Evolutionary conservation across 331 rosid genomes (phyloP), one percentile per base, ranked within the genome.

Genomic region (Malus hybrid): DNA sequence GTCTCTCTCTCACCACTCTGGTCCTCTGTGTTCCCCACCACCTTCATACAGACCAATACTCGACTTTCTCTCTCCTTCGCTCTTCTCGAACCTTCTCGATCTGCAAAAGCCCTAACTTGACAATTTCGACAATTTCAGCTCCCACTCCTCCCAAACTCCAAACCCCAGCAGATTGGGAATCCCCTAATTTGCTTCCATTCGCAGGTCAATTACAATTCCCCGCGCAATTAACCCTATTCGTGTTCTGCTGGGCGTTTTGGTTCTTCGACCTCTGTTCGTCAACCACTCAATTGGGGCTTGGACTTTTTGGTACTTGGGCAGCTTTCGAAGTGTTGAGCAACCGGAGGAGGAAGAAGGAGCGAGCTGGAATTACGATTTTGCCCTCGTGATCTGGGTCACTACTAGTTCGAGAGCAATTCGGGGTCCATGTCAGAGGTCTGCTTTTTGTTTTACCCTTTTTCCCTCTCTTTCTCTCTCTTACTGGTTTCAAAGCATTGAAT

Each of bases 351-450:
- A 59, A 28, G 66, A 10, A 50, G 76, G 73, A 57, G 50, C 56
- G 75, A 66, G 74, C 50, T 55, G 48, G 13, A 73, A 65, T 59
- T 73, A 73, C 79, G 48, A 22, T 44, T 48, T 60, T 73, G 75
- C 27, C 71, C 70, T 64, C 71, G 59, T 80, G 83, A 33, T 79
- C 83, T 59, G 75, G 60, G 19, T 13, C 22, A 13, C 46, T 60
- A 46, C 56, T 50, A 46, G 10, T 9, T 44, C 70, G 34, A 74
- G 57, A 46, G 24, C 68, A 59, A n/a, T 60, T 73, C 22, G 33
- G 83, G 65, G 46, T 79, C 78, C 79, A 80, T 80, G 83, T 32
- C 79, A 80, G 74, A 74, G 83, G 83, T 80, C 31, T 20, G 79
- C 12, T 59, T 20, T 44, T 78, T 28, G 61, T 5, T 32, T 44